These are phyloP conservation scores for Panaeolus cyanescens DNA, from an alignment of 768 basidiomycete species.

Conservation along the genomic window DNA sequence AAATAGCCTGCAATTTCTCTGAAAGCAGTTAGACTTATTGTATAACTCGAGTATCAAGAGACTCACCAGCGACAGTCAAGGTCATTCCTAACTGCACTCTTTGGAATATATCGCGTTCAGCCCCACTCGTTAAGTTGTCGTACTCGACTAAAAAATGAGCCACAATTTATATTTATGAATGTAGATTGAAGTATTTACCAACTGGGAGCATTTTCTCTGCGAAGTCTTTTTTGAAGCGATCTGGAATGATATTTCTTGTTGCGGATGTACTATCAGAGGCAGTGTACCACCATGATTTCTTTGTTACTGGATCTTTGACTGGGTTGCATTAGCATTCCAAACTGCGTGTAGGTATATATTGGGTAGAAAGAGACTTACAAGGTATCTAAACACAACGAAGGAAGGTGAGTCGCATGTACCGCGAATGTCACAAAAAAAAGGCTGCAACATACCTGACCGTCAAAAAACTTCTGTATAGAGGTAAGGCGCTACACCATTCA, in stretches of 20 bases:
- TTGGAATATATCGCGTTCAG: constrained; percentile 81
- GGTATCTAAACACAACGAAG: constrained; percentile 42
- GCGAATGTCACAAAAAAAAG: neutral
- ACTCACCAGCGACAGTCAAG: constrained; percentile 69
- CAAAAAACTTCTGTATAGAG: constrained; percentile 76
- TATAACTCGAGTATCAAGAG: neutral
- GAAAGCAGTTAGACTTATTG: constrained; percentile 4
- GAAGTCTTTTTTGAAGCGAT: constrained; percentile 52
- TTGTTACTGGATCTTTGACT: constrained; percentile 61
- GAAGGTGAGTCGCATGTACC: constrained; percentile 9
- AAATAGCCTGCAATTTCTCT: constrained; percentile 83
- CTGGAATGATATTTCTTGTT: constrained; percentile 54
- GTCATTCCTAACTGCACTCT: constrained; percentile 81
- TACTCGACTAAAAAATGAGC: constrained; percentile 63
- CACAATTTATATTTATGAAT: neutral
- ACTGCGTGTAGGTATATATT: neutral
- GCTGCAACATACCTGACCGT: constrained; percentile 59
- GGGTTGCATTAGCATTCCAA: neutral
- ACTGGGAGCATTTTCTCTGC: constrained; percentile 62
- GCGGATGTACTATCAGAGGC: constrained; percentile 44
- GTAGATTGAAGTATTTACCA: constrained; percentile 42
- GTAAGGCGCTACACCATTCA: constrained; percentile 58
- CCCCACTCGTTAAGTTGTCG: constrained; percentile 46
- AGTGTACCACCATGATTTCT: constrained; percentile 67
- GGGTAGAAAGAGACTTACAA: constrained; percentile 37